Conservation (phyloP, 1,139 yeast species). For the Meyerozyma smithsonii region DNA sequence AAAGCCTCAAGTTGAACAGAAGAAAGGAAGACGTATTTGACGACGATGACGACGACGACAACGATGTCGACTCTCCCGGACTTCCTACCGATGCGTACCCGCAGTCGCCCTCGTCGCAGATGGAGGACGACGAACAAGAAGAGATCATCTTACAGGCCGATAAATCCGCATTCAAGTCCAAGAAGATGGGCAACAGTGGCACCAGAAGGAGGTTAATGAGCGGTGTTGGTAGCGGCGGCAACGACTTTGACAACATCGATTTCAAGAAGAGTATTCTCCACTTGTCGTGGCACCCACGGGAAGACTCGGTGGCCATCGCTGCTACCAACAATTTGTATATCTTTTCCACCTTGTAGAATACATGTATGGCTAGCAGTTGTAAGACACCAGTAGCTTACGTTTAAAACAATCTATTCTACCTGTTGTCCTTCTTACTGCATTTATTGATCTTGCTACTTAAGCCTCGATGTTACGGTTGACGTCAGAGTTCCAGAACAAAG, state of each 20-base stretch:
- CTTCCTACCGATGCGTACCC: slow-evolving; percentile 22
- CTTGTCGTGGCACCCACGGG: slow-evolving; percentile 97
- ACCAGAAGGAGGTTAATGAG: slow-evolving; percentile 45
- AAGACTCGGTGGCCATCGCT: slow-evolving; percentile 95
- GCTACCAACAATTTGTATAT: slow-evolving; percentile 93
- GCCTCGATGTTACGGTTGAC: slow-evolving; percentile 76
- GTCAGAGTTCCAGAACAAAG: slow-evolving; percentile 92
- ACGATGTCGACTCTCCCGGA: slow-evolving; percentile 15
- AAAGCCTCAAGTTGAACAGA: slow-evolving; percentile 16
- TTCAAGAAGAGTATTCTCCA: slow-evolving; percentile 93
- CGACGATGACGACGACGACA: slow-evolving; percentile 7
- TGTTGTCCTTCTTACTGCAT: slow-evolving; percentile 3
- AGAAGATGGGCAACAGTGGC: slow-evolving; percentile 42
- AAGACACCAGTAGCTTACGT: too few species aligned
- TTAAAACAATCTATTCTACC: too few species aligned
- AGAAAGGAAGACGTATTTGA: slow-evolving; percentile 7
- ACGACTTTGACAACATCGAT: slow-evolving; percentile 81
- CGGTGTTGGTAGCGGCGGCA: slow-evolving; percentile 32
- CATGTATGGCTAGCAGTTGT: not conserved
- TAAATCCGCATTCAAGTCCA: slow-evolving; percentile 88
- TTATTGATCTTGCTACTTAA: slow-evolving; percentile 9
- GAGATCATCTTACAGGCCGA: slow-evolving; percentile 91
- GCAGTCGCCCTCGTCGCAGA: slow-evolving; percentile 32
- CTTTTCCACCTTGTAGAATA: slow-evolving; percentile 56
- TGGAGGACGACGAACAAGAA: slow-evolving; percentile 59